Percentiles rank a stretch among this genome's conserved stretches.
Conservation (phyloP, 108 stramenopile genomes). For the Stephanodiscus minutulus region DNA sequence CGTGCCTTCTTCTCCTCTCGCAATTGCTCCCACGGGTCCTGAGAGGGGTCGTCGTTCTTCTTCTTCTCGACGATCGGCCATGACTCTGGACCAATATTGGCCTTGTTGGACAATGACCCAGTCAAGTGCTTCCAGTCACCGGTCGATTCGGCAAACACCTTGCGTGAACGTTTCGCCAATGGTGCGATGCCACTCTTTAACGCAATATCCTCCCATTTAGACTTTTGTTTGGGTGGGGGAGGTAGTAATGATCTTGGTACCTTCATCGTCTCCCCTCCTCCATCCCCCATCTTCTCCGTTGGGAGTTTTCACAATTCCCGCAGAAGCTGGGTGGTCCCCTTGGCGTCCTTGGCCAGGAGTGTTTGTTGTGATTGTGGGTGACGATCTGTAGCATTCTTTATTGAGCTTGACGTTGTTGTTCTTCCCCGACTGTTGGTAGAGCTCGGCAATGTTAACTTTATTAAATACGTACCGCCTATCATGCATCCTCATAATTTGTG, state of each 20-base stretch:
- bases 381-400: no score
- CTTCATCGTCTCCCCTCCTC: conserved; percentile 59
- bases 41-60: conserved; percentile 78
- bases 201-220: conserved; percentile 92
- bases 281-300: conserved; percentile 73
- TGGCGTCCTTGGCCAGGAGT: conserved; percentile 64
- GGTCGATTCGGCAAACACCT: conserved; percentile 89
- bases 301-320: conserved; percentile 76
- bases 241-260: conserved; percentile 79
- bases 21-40: conserved; percentile 83
- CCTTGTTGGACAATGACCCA: conserved; percentile 71
- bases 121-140: conserved; percentile 84
- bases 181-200: conserved; percentile 82
- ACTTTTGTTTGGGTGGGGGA: conserved; percentile 83
- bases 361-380: no score
- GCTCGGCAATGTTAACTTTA: conserved; percentile 31
- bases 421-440: conserved; percentile 61
- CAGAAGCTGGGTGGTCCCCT: conserved; percentile 77
- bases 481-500: background rate
- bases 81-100: conserved; percentile 62
- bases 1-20: conserved; percentile 76
- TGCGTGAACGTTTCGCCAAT: conserved; percentile 84
- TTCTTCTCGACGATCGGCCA: conserved; percentile 93
- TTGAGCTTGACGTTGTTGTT: no score
- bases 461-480: background rate